Evolutionary conservation across 2,329 filamentous ascomycete genomes (phyloP), one percentile per base, ranked within the genome.

Genomic region (Madurella mycetomatis): DNA sequence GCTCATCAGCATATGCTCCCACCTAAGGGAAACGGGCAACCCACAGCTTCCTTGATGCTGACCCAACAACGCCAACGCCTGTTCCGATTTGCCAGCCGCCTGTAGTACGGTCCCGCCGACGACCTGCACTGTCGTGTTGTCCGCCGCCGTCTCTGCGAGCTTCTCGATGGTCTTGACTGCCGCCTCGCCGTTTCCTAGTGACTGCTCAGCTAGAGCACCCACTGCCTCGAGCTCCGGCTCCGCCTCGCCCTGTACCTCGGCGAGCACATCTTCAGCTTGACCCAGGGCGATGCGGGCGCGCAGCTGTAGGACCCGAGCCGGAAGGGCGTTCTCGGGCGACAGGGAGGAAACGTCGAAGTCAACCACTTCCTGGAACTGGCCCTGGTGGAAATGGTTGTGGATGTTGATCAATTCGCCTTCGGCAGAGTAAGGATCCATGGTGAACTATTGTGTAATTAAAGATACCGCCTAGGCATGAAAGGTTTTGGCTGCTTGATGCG

Each of bases 41-140:
- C 63, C 77, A 94, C 89, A 86, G 68, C 83, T 95, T 54, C 90
- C 90, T 67, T 95, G 87, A 69, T 97, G 92, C 71, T 89, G 85
- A 44, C 82, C 82, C 64, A 97, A 74, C 57, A 97, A 73, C 44
- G 84, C 81, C 55, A 97, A 73, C 13, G 94, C 94, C 69, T 92
- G 88, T 59, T 96, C 91, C n/a, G 84, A 83, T 75, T 88, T 87
- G 30, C 87, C 92, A 18, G 84, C 85, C 17, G 83, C 83, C 67
- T 92, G 88, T 57, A 97, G 75, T 46, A 97, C 82, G 0, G 85
- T 92, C n/a, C 87, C 92, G 30, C 82, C 86, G 8, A 92, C 72
- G 40, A 96, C 76, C 76, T 96, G 90, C 34, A 97, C 91, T 0
- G 81, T 85, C 50, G 82, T 72, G 67, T 96, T 95, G 56, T 94